Base-by-base conservation (phyloP, 1,139 yeast genomes). In the Saccharomyces hybrid region DNA sequence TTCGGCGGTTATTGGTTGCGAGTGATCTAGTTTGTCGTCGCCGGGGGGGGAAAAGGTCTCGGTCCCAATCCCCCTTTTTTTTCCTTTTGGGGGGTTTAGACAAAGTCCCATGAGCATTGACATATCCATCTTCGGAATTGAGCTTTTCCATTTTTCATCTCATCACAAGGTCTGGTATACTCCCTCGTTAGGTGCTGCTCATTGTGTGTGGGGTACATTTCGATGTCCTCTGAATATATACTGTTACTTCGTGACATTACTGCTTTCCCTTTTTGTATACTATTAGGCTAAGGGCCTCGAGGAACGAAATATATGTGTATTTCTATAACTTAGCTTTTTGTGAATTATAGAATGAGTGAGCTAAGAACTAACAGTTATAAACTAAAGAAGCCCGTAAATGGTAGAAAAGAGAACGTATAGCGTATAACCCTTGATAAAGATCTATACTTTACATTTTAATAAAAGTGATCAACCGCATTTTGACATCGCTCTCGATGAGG, bases 101-200 rank as follows among this genome's bases (percentile, higher is more conserved):
- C 6, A 61, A 16, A 6, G 61, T 59, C 26, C 60, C 60, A 38
- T 58, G 64, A 26, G 83, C 64, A 14, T 52, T 50, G 16, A 34
- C 38, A 38, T 49, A 49, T 9, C 21, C 44, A 5, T 21, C 44
- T 19, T 16, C 44, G n/a, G 16, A 16, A 16, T 38, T 9, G 9
- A 38, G n/a, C 19, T 38, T 38, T 16, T 38, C 44, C 44, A 38
- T 26, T 38, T 19, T 51, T 38, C 7, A 9, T n/a, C 19, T 42
- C 32, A 9, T 32, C 42, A 31, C 48, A 12, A 9, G 44, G 44
- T 38, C 5, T 38, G 9, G 44, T 19, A n/a, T 38, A 38, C 21
- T 38, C 44, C 19, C 26, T 38, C 12, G 44, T 38, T 6, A 19
- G 44, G 19, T 38, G 44, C 52, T 55, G 46, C 48, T 48, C 56